phyloP scores from a whole-genome alignment of 805 yeast species.

The Barnettozyma sucrosica region DNA sequence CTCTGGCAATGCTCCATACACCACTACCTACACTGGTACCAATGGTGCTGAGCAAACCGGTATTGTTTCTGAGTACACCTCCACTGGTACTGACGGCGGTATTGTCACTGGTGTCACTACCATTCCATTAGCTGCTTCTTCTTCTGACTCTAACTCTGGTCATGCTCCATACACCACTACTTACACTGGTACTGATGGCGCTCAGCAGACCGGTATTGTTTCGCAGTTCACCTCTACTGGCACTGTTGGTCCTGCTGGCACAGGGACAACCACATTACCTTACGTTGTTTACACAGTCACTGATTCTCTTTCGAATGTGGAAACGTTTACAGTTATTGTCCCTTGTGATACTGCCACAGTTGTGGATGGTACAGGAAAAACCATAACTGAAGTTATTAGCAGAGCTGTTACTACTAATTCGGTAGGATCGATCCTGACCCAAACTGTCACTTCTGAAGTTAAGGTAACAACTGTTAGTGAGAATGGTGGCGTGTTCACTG shows the following conservation, averaged over 20 bases:
- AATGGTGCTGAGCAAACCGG: conserved; percentile 3
- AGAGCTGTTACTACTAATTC: conserved; percentile 4
- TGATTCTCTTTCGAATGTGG: background rate
- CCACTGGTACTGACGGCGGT: conserved; percentile 1
- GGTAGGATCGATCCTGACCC: background rate
- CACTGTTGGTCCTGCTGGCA: conserved; percentile 10
- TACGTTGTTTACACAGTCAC: background rate
- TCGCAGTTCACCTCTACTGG: conserved; percentile 2
- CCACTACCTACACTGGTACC: conserved; percentile 3
- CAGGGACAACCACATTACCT: conserved; percentile 6
- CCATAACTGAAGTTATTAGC: conserved; percentile 2
- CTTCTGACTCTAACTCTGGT: too few species aligned
- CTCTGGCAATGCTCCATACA: too few species aligned
- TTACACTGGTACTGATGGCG: conserved; percentile 2
- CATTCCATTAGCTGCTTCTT: background rate
- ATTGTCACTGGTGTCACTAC: conserved; percentile 6
- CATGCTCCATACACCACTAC: conserved; percentile 8
- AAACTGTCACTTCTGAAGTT: conserved; percentile 1
- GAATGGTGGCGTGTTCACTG: background rate
- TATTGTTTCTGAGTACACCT: conserved; percentile 5
- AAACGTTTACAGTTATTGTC: conserved; percentile 5
- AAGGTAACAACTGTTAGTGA: conserved; percentile 3
- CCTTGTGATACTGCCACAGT: conserved; percentile 3
- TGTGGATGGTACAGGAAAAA: background rate
- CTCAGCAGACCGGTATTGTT: conserved; percentile 1